Base-by-base conservation (phyloP, 305 asterid genomes). In the Fraxinus albicans region DNA sequence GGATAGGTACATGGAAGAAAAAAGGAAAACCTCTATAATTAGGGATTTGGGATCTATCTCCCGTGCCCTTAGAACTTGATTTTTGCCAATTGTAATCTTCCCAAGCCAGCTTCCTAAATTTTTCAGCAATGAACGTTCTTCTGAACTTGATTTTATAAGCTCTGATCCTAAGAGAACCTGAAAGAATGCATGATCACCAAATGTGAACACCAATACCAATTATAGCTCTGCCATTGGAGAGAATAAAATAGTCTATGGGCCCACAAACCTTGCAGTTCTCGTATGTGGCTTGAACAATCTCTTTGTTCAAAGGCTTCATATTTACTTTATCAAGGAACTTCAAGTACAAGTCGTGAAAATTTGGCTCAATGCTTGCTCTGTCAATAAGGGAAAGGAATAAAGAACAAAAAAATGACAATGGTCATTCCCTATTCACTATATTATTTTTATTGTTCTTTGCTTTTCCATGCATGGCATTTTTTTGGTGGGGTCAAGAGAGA, bases 51-150 rank as follows among this genome's bases (percentile, higher is more conserved):
- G 99, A 88, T 97, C 98, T 75, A 97, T 94, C 89, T 95, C 98
- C 3, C 94, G 91, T 25, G 97, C 99, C 90, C 97, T 89, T 82
- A 97, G 89, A 80, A 95, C 98, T 83, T 93, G 97, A 90, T 97
- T 97, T 89, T 86, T 95, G 84, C 99, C 99, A 85, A 97, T 97
- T 76, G 99, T 97, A 77, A 97, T 89, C 90, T 97, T 97, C 86
- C 99, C 99, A 86, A 97, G 97, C 99, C 99, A 97, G 92, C 98
- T 94, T 84, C 99, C 99, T 77, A 97, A 90, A 87, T 93, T 95
- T 90, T 95, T 97, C 83, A 97, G 94, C 90, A 95, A 83, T 13
- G 99, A 95, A 76, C 99, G 98, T 89, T 95, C 99, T 88, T 97
- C 99, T n/a, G 92, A 91, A 81, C 98, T 97, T 70, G 99, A 93